Percentiles rank a stretch among this genome's conserved stretches.
Evolutionary conservation across 2,329 filamentous ascomycete species (phyloP).

Genomic region (Proliferodiscus dingleyae): DNA sequence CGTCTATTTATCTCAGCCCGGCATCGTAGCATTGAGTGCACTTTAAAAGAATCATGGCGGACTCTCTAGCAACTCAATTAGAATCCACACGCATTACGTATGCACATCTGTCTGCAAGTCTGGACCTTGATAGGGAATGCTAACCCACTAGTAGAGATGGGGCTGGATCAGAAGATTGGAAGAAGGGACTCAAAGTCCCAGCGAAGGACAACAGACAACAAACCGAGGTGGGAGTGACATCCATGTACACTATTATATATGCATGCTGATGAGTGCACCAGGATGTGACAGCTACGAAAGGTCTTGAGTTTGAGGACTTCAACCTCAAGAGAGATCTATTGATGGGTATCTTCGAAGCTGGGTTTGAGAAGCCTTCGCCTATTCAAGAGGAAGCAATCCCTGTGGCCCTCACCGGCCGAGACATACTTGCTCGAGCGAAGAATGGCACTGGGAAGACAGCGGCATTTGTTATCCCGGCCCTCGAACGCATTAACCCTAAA

Average conservation of each 20-base stretch:
- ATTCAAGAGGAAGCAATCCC: constrained; percentile 99
- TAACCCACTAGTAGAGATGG: constrained; percentile 42
- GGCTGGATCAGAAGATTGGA: constrained; percentile 59
- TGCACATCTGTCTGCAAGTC: constrained; percentile 10
- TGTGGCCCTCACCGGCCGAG: constrained; percentile 88
- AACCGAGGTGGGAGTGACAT: constrained; percentile 59
- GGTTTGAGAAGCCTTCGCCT: constrained; percentile 96
- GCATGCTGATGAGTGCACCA: constrained; percentile 35
- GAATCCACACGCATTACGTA: constrained; percentile 48
- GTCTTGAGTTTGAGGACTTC: constrained; percentile 96
- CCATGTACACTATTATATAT: background rate
- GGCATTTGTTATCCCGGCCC: constrained; percentile 91
- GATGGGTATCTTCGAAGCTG: constrained; percentile 99
- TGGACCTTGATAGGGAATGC: constrained; percentile 32
- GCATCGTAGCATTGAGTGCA: background rate
- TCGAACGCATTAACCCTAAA: constrained; percentile 96
- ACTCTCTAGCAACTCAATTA: constrained; percentile 49
- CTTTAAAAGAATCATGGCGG: constrained; percentile 36
- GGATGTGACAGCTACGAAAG: constrained; percentile 98
- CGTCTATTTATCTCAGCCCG: background rate
- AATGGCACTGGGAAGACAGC: constrained; percentile 98
- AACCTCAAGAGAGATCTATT: constrained; percentile 89
- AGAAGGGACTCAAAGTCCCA: constrained; percentile 66
- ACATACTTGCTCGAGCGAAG: constrained; percentile 94
- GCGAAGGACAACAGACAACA: constrained; percentile 72